phyloP scores from a whole-genome alignment of 768 basidiomycete species.

The Lentinula lateritia region DNA sequence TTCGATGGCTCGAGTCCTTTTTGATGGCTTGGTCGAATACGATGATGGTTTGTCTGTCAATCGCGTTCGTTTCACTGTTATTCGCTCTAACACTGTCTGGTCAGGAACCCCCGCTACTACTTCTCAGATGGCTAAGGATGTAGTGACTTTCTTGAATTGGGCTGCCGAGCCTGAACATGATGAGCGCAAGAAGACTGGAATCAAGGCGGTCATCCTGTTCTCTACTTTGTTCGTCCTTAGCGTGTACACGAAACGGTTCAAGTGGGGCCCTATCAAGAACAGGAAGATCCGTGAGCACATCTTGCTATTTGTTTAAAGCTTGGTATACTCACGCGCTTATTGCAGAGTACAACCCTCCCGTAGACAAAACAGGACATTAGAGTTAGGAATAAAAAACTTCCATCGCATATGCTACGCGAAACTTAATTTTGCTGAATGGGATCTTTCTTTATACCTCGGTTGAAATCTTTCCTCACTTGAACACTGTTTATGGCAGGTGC shows the following conservation, averaged over 20 bases:
- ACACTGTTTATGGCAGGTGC: no score
- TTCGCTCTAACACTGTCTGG: neutral
- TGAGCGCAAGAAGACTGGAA: constrained; percentile 92
- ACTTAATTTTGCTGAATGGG: constrained; percentile 5
- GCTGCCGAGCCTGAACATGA: constrained; percentile 98
- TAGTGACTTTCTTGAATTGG: constrained; percentile 93
- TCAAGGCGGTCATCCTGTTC: constrained; percentile 94
- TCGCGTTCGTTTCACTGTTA: neutral
- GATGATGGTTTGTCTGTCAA: constrained; percentile 65
- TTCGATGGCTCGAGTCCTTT: constrained; percentile 95
- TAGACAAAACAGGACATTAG: constrained; percentile 48
- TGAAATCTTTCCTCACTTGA: neutral
- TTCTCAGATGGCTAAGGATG: constrained; percentile 99
- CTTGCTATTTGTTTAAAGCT: neutral
- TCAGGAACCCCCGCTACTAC: constrained; percentile 92
- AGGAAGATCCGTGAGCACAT: constrained; percentile 76
- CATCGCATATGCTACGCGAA: constrained; percentile 11
- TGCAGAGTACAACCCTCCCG: constrained; percentile 59
- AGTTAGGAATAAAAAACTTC: constrained; percentile 16
- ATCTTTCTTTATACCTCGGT: neutral
- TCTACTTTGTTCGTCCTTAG: constrained; percentile 75
- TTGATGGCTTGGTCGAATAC: constrained; percentile 95
- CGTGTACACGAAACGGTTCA: constrained; percentile 92
- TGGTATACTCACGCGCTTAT: neutral
- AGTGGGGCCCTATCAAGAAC: constrained; percentile 90